phyloP scores from a whole-genome alignment of 768 basidiomycete species.

The Cystoderma amianthinum region DNA sequence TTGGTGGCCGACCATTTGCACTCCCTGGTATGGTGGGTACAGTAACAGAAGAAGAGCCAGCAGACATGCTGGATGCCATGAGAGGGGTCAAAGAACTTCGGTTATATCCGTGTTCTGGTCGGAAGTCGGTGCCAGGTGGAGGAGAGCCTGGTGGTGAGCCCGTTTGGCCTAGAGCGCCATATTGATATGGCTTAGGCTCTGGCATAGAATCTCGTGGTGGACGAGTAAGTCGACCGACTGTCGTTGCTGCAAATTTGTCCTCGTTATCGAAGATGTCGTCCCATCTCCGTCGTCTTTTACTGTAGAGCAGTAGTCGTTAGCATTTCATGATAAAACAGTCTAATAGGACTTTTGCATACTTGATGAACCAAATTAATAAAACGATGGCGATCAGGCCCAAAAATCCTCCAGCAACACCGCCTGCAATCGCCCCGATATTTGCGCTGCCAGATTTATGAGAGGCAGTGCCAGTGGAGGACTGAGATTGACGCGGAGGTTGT shows the following conservation, averaged over 20 bases:
- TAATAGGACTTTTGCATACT: conserved; percentile 26
- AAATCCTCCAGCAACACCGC: conserved; percentile 49
- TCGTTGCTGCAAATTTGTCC: conserved; percentile 16
- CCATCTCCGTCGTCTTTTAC: conserved; percentile 40
- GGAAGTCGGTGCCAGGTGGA: conserved; percentile 13
- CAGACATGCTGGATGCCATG: conserved; percentile 4
- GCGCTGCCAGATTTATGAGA: conserved; percentile 11
- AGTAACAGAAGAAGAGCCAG: not conserved
- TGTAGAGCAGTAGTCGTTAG: conserved; percentile 13
- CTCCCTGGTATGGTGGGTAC: not conserved
- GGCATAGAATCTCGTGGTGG: conserved; percentile 13
- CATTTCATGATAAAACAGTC: conserved; percentile 2
- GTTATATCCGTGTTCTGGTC: conserved; percentile 15
- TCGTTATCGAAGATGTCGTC: conserved; percentile 47
- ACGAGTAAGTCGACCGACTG: conserved; percentile 11
- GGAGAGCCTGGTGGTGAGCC: conserved; percentile 23
- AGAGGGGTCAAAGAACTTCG: conserved; percentile 4
- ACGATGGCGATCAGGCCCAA: conserved; percentile 40
- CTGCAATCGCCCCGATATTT: conserved; percentile 40
- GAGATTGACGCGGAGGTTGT: conserved; percentile 16
- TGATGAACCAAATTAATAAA: conserved; percentile 38
- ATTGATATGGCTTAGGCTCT: conserved; percentile 54
- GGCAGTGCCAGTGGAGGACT: conserved; percentile 10
- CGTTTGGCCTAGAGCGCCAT: conserved; percentile 51
- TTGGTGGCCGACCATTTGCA: not conserved